Evolutionary conservation across 352 stramenopile species (phyloP), one percentile per base, ranked within the genome.

Genomic region (Pythium pyrilobum): DNA sequence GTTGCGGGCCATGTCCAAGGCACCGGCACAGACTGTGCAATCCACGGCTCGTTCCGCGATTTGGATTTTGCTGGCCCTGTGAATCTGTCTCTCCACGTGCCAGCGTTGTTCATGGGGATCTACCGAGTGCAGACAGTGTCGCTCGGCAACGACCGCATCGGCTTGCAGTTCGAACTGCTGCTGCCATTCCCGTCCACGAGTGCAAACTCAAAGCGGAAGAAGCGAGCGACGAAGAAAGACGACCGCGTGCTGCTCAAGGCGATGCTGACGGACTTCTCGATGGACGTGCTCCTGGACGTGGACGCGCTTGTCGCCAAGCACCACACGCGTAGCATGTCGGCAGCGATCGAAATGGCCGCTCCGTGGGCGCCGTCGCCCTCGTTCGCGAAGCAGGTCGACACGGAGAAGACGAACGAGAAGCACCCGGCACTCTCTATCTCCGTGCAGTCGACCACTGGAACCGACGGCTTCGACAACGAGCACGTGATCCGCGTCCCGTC

Each of bases 11-110:
- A 56, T n/a, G 25, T 85, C 11, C 71, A 72, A 33, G 78, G 75
- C 0, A 81, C 66, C 6, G 75, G 72, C 18, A 46, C 67, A 0
- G 75, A 88, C 41, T 88, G 77, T 32, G 62, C 74, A 3, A 50
- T 87, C 12, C 67, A 67, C 11, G 78, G 78, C 5, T 83, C 74
- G 18, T 85, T 89, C 58, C 68, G 78, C 15, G 74, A 89, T 25
- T 55, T 81, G 4, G 74, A 84, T 15, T 89, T 68, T 28, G 45
- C 65, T 15, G 78, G 78, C 12, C 76, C 78, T 1, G 60, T 85
- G 16, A 81, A 71, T 37, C 62, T 85, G 4, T 67, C 69, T 12
- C 38, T 86, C 28, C 47, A 57, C 0, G 57, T 89, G 6, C 74
- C 78, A 34, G 57, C 72, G 7, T 69, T 78, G 46, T 87, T 87